Base-by-base conservation (phyloP, 2,329 filamentous ascomycete species). In the Aspergillus hiratsukae region DNA sequence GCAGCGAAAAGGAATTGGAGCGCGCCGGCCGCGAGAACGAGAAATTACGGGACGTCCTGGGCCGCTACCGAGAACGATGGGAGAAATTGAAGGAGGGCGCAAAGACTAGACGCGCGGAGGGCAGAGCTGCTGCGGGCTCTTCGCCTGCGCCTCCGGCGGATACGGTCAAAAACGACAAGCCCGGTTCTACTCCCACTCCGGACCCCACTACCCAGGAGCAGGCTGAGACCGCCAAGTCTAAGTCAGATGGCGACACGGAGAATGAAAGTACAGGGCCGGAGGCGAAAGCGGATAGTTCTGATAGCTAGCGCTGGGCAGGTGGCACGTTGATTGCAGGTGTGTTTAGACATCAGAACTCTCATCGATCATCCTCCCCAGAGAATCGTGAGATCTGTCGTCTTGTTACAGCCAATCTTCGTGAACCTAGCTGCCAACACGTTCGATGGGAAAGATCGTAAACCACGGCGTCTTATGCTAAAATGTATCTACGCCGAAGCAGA, bases 41-140 rank as follows among this genome's bases (percentile, higher is more conserved):
- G 63, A 86, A 84, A 69, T 70, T 86, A 50, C 78, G 76, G 54
- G 76, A 72, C 43, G 79, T 82, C 6, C 70, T 87, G 14, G 77
- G 72, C 0, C 75, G 80, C 55, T 88, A 88, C 67, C 71, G 83
- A 51, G 83, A 86, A 55, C 81, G 84, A 57, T 89, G 86, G 85
- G 86, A 89, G 70, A 84, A 83, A 63, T 71, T 90, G 62, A 88
- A 88, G 70, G 83, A 85, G 49, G 83, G 84, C 0, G 86, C 86
- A 2, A 81, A 73, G 54, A 72, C 68, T 7, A 64, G 72, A 43
- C 67, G 72, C 11, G 69, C 67, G 2, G 66, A 69, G 58, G 61
- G 56, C 43, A 66, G 60, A 4, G 51, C 54, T 28, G 63, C 64
- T 7, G 59, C 43, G 3, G 57, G 58, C 9, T 25, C 55, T 8